Evolutionary conservation across 768 basidiomycete species (phyloP).

Genomic region (Cyathus striatus): DNA sequence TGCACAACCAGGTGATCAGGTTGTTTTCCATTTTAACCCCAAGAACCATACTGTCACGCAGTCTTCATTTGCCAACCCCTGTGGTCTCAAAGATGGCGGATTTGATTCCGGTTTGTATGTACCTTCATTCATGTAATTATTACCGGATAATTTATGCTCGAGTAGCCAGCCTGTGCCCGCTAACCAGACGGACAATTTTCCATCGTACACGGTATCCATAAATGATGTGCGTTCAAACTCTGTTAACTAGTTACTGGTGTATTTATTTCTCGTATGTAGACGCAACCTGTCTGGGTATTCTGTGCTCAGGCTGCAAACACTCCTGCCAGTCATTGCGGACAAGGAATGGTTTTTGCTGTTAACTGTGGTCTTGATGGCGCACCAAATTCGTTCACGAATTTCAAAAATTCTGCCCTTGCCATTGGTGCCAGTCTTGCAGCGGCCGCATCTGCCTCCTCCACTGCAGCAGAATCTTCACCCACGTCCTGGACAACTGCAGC

Average conservation of each 20-base stretch:
- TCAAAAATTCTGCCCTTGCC: constrained; percentile 53
- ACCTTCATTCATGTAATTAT: constrained; percentile 2
- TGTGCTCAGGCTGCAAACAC: constrained; percentile 49
- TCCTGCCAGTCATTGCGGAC: constrained; percentile 51
- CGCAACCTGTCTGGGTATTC: constrained; percentile 54
- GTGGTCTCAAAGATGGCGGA: constrained; percentile 44
- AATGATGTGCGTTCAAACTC: constrained; percentile 34
- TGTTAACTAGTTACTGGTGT: constrained; percentile 2
- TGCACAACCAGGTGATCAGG: constrained; percentile 50
- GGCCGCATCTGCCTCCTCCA: constrained; percentile 25
- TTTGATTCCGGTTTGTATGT: constrained; percentile 57
- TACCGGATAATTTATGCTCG: no score
- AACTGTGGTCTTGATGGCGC: constrained; percentile 53
- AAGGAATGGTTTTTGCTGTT: constrained; percentile 65
- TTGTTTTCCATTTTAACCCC: constrained; percentile 56
- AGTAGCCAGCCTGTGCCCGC: constrained; percentile 48
- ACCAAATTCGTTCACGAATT: constrained; percentile 56
- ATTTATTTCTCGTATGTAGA: constrained; percentile 23
- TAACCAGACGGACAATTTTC: constrained; percentile 41
- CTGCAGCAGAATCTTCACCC: constrained; percentile 15
- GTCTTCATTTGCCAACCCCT: constrained; percentile 49
- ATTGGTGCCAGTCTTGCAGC: constrained; percentile 46
- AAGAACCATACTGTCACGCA: constrained; percentile 55
- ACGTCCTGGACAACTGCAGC: constrained; percentile 34
- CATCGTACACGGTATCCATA: constrained; percentile 48